These are phyloP conservation scores for Nakaseomyces nivariensis DNA, from an alignment of 1,139 yeast species.

Conservation along the genomic window DNA sequence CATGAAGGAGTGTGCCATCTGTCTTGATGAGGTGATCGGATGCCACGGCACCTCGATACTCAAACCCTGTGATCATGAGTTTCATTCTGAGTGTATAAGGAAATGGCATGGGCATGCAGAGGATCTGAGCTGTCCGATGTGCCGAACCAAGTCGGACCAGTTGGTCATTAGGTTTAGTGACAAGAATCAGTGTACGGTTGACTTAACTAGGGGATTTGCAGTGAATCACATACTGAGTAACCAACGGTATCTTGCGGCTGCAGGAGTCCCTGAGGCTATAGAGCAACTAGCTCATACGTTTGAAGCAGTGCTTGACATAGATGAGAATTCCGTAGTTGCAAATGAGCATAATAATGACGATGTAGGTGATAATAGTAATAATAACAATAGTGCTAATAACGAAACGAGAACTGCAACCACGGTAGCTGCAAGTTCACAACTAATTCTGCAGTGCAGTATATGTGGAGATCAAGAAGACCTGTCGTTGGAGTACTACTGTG, in stretches of 20 bases:
- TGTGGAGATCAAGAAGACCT: conserved; percentile 15
- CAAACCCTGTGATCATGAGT: conserved; percentile 23
- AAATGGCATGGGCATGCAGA: conserved; percentile 24
- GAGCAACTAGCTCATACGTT: neutral
- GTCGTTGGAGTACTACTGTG: conserved; percentile 12
- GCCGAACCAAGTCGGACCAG: conserved; percentile 15
- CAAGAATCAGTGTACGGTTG: conserved; percentile 6
- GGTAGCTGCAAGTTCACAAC: neutral
- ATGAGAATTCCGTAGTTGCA: neutral
- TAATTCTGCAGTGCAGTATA: conserved; percentile 11
- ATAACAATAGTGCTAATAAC: neutral
- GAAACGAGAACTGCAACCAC: neutral
- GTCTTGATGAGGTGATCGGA: conserved; percentile 19
- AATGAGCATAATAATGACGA: no score
- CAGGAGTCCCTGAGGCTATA: neutral
- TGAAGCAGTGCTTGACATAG: conserved; percentile 1
- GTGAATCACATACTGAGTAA: conserved; percentile 8
- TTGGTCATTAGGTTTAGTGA: conserved; percentile 5
- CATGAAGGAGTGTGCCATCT: conserved; percentile 26
- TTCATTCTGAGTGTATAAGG: conserved; percentile 24
- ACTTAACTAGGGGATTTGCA: conserved; percentile 12
- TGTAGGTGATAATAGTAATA: neutral
- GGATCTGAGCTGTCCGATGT: conserved; percentile 23
- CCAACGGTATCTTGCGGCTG: conserved; percentile 4
- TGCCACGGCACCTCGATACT: conserved; percentile 15